phyloP scores from a whole-genome alignment of 495 filamentous ascomycete species.

The Podospora fimiseda region DNA sequence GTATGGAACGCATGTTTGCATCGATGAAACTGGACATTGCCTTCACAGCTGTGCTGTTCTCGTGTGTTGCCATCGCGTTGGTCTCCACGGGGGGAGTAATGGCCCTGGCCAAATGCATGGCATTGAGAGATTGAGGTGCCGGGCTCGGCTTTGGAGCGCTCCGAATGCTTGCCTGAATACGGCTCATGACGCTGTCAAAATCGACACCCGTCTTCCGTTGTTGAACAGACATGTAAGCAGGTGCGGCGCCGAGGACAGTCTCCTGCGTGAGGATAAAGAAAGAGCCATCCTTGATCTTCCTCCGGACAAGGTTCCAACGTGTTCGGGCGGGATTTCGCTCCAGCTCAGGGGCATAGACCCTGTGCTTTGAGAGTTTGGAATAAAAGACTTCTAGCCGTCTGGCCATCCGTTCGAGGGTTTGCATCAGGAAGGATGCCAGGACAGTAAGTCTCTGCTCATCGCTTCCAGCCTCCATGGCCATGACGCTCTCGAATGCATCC shows the following conservation, averaged over 20 bases:
- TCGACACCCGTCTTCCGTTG: constrained; percentile 25
- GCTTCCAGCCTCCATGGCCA: constrained; percentile 17
- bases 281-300: constrained; percentile 39
- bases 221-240: constrained; percentile 25
- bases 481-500: constrained; percentile 43
- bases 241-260: constrained; percentile 28
- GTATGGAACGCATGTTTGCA: constrained; percentile 40
- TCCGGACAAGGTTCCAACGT: constrained; percentile 40
- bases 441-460: constrained; percentile 31
- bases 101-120: constrained; percentile 31
- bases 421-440: constrained; percentile 39
- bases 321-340: constrained; percentile 44
- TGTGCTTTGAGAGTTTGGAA: constrained; percentile 37
- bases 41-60: constrained; percentile 34
- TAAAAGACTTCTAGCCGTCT: constrained; percentile 43
- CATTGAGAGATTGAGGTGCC: constrained; percentile 30
- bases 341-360: constrained; percentile 40
- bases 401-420: constrained; percentile 44
- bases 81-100: constrained; percentile 24
- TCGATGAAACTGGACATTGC: constrained; percentile 43
- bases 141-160: constrained; percentile 8
- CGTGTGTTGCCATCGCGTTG: constrained; percentile 30
- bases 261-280: constrained; percentile 41
- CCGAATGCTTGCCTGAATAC: constrained; percentile 31
- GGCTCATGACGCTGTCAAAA: constrained; percentile 41